Evolutionary conservation across 306 rosid genomes (phyloP).

Genomic region (Albizia julibrissin): DNA sequence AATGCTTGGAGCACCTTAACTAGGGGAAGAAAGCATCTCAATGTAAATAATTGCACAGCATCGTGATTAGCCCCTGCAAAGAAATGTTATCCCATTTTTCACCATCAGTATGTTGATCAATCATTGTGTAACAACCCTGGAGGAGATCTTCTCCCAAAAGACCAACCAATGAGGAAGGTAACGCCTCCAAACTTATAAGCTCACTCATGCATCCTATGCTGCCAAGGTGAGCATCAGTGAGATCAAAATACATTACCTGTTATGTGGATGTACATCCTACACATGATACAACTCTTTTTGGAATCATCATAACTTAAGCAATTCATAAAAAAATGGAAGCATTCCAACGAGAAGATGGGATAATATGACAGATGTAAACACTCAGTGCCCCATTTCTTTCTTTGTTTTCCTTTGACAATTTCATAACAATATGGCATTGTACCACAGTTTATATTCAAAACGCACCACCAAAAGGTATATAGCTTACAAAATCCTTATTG

Average conservation of each 20-base stretch:
- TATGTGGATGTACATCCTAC: background rate
- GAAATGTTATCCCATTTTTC: conserved; percentile 10
- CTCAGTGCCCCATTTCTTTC: background rate
- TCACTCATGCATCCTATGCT: background rate
- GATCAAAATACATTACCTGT: background rate
- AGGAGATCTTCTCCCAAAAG: background rate
- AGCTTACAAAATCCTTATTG: background rate
- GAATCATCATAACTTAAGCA: background rate
- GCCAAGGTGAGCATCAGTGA: background rate
- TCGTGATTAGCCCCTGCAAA: conserved; percentile 50
- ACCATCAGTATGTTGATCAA: conserved; percentile 9
- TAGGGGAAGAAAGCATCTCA: conserved; percentile 75
- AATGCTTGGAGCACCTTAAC: conserved; percentile 46
- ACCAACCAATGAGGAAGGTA: background rate
- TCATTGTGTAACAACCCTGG: background rate
- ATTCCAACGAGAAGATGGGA: background rate
- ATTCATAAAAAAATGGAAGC: background rate
- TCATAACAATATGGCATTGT: conserved; percentile 4
- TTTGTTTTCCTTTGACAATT: background rate
- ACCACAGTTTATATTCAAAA: conserved; percentile 15
- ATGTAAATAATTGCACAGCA: conserved; percentile 53
- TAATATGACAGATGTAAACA: background rate
- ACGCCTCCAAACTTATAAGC: background rate
- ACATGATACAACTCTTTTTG: background rate
- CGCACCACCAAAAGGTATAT: background rate